Evolutionary conservation across 345 rosid species (phyloP).

Genomic region (Heritiera fomes): DNA sequence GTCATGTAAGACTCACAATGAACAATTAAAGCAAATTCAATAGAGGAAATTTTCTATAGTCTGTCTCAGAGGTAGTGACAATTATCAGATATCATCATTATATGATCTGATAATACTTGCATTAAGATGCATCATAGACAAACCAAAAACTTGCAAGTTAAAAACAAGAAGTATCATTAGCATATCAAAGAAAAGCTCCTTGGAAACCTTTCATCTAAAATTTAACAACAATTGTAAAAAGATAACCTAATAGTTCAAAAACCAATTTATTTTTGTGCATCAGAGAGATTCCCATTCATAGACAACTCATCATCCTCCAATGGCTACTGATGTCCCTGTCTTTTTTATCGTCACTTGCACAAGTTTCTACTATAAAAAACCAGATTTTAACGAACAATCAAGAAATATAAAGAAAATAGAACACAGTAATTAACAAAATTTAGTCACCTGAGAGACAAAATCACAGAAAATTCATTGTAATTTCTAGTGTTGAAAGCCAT

Average conservation of each 20-base stretch:
- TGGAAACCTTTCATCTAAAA: background rate
- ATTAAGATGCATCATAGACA: constrained; percentile 20
- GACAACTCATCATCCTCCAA: constrained; percentile 30
- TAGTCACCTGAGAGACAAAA: background rate
- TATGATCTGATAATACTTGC: constrained; percentile 22
- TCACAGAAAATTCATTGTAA: background rate
- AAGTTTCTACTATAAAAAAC: background rate
- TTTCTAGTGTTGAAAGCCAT: background rate
- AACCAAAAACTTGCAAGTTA: background rate
- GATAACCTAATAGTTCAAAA: background rate
- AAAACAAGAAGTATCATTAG: background rate
- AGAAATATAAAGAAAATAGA: background rate
- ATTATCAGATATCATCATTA: constrained; percentile 9
- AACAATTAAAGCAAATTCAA: background rate
- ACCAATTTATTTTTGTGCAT: constrained; percentile 22
- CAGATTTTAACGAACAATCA: background rate
- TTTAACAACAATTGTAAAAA: background rate
- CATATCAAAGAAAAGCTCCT: background rate
- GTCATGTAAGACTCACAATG: background rate
- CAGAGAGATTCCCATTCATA: constrained; percentile 42
- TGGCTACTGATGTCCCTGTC: constrained; percentile 87
- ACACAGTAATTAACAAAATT: too few species aligned
- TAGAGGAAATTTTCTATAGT: background rate
- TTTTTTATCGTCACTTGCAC: constrained; percentile 69
- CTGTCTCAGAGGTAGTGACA: constrained; percentile 27